These are phyloP conservation scores for Verticillium zaregamsianum DNA, from an alignment of 2,329 filamentous ascomycete species.

Conservation along the genomic window DNA sequence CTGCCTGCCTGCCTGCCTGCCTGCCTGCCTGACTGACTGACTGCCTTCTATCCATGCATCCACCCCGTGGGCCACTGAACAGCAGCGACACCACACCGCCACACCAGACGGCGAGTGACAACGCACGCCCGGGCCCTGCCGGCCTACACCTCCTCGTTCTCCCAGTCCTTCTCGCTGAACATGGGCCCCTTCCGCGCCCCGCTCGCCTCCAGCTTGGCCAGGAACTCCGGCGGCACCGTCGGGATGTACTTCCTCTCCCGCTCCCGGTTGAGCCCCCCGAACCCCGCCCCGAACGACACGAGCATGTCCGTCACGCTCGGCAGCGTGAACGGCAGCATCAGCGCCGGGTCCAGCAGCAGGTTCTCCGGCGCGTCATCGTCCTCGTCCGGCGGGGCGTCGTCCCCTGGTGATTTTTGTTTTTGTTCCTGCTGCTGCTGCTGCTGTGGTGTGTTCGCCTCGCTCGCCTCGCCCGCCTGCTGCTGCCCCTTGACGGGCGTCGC, in stretches of 20 bases:
- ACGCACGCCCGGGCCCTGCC: not conserved
- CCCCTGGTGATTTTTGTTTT: constrained; percentile 23
- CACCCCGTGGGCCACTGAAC: not conserved
- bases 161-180: constrained; percentile 62
- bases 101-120: too few relatives aligned
- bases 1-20: not conserved
- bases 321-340: constrained; percentile 92
- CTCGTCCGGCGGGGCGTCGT: constrained; percentile 41
- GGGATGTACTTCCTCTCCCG: constrained; percentile 93
- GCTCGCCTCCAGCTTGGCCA: constrained; percentile 74
- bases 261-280: constrained; percentile 88
- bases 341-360: constrained; percentile 78
- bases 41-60: not conserved
- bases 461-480: constrained; percentile 36
- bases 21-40: not conserved
- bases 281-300: constrained; percentile 88
- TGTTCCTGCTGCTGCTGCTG: constrained; percentile 23
- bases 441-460: constrained; percentile 28
- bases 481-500: constrained; percentile 38
- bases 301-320: constrained; percentile 98
- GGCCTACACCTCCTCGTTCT: constrained; percentile 55
- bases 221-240: constrained; percentile 87
- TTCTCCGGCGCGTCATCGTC: constrained; percentile 69
- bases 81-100: not conserved
- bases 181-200: constrained; percentile 48